phyloP scores from a whole-genome alignment of 2,329 filamentous ascomycete genomes.

The Clonostachys solani region DNA sequence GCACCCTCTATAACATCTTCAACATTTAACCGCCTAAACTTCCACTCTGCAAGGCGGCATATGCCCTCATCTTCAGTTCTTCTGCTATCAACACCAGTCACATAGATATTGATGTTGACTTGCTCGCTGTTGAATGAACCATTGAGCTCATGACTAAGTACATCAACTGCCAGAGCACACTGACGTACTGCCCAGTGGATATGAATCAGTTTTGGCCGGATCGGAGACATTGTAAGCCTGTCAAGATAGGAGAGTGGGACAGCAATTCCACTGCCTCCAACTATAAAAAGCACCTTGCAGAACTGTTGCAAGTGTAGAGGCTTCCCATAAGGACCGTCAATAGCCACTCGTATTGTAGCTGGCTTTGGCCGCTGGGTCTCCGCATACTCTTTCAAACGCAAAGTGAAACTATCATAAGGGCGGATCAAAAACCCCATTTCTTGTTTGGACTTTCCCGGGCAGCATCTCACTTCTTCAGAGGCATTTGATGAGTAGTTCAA shows the following conservation, averaged over 20 bases:
- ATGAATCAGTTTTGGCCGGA: constrained; percentile 23
- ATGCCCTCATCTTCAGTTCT: background rate
- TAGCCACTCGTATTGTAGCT: constrained; percentile 23
- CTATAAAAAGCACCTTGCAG: constrained; percentile 32
- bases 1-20: constrained; percentile 20
- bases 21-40: constrained; percentile 24
- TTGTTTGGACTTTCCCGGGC: constrained; percentile 1
- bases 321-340: constrained; percentile 40
- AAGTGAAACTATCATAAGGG: constrained; percentile 38
- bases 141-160: constrained; percentile 23
- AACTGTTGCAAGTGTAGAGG: constrained; percentile 29
- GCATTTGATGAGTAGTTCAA: constrained; percentile 15
- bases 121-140: constrained; percentile 16
- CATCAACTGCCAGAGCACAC: constrained; percentile 23
- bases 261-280: constrained; percentile 38
- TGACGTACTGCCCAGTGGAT: constrained; percentile 39
- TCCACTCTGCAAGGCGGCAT: constrained; percentile 2
- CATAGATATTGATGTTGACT: constrained; percentile 27
- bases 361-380: constrained; percentile 13
- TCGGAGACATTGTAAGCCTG: background rate
- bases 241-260: constrained; percentile 31
- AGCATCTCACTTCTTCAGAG: background rate
- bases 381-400: constrained; percentile 24
- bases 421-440: constrained; percentile 30
- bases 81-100: constrained; percentile 11